Conservation (phyloP, 495 filamentous ascomycete species). For the Neurospora sp. region DNA sequence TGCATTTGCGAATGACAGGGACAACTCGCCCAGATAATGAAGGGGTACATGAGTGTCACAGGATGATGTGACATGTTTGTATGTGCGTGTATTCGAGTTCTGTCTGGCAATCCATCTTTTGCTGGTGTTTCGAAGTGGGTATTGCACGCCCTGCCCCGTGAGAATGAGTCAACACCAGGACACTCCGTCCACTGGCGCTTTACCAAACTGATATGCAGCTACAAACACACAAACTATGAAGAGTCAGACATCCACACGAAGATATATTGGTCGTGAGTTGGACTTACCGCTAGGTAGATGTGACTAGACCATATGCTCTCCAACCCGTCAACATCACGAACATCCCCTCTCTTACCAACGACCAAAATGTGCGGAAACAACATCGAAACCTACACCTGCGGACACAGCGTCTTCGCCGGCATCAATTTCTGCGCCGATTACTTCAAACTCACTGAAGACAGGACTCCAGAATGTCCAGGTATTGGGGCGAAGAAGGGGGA, state of each 20-base stretch:
- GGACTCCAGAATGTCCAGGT: neutral
- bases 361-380: neutral
- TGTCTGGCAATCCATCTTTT: no score
- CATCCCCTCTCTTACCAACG: neutral
- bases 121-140: no score
- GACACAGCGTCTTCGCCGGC: neutral
- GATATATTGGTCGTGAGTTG: neutral
- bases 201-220: neutral
- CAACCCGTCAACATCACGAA: neutral
- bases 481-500: neutral
- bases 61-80: no score
- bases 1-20: neutral
- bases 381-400: neutral
- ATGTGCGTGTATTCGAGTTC: no score
- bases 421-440: neutral
- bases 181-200: neutral
- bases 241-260: neutral
- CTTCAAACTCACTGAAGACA: neutral
- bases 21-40: neutral
- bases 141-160: no score
- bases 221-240: neutral
- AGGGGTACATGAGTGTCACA: neutral
- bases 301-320: accelerated
- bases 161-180: neutral
- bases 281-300: neutral